A percentile compares a stretch with the other conserved stretches of the same genome.
Evolutionary conservation across 768 basidiomycete genomes (phyloP).

Genomic region (Mycena haematopus): DNA sequence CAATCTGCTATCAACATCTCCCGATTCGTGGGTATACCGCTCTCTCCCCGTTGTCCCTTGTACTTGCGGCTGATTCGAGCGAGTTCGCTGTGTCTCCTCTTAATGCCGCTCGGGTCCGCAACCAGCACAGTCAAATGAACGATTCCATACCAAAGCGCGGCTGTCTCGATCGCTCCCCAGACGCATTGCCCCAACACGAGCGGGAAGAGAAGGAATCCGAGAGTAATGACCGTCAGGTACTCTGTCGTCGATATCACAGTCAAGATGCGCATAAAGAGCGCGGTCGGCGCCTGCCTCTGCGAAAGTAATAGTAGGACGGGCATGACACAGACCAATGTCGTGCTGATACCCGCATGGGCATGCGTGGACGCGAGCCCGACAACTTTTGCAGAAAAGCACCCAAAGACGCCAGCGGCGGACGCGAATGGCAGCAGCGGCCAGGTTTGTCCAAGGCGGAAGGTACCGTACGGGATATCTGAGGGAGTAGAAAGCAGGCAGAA

Average conservation of each 20-base stretch:
- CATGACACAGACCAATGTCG: neutral
- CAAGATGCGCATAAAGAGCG: constrained; percentile 6
- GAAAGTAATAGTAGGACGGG: constrained; percentile 1
- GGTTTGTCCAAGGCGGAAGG: constrained; percentile 7
- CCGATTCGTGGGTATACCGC: neutral
- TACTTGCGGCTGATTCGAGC: constrained; percentile 12
- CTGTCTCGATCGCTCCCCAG: constrained; percentile 6
- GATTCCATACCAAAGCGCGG: constrained; percentile 8
- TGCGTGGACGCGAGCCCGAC: neutral
- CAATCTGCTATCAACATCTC: neutral
- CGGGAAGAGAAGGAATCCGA: neutral
- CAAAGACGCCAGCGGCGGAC: constrained; percentile 10
- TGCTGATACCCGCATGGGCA: constrained; percentile 1
- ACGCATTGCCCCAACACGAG: constrained; percentile 1
- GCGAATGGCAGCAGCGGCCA: constrained; percentile 7
- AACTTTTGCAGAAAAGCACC: constrained; percentile 2
- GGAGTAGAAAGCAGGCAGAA: constrained; percentile 12
- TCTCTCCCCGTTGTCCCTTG: neutral
- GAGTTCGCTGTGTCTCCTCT: constrained; percentile 1
- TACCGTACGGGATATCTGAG: constrained; percentile 3
- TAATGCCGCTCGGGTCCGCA: constrained; percentile 9
- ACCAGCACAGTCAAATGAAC: neutral
- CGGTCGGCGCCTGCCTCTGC: neutral
- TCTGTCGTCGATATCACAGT: constrained; percentile 3
- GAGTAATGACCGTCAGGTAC: neutral